These are phyloP conservation scores for Globisporangium sylvaticum DNA, from an alignment of 352 stramenopile species.

Conservation along the genomic window DNA sequence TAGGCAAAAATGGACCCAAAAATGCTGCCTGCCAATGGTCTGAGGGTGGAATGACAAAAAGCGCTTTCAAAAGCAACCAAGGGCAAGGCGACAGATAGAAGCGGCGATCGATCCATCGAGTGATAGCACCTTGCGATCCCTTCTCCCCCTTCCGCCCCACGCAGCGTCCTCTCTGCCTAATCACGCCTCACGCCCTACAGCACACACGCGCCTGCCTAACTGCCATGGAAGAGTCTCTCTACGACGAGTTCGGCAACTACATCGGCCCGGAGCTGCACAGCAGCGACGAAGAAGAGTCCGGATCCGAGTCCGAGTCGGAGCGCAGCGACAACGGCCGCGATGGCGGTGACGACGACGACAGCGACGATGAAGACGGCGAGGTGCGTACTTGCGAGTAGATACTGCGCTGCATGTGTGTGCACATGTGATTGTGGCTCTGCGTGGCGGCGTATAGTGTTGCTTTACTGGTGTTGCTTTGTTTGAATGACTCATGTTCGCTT, in stretches of 20 bases:
- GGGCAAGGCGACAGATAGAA: not conserved
- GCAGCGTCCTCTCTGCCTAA: not conserved
- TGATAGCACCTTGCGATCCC: not conserved
- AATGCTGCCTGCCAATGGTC: not conserved
- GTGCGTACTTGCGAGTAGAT: conserved; percentile 3
- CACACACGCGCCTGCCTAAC: not conserved
- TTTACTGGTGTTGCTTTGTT: not conserved
- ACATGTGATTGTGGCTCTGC: conserved; percentile 3
- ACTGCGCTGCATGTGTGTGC: not conserved
- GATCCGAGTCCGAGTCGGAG: conserved; percentile 47
- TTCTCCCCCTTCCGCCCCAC: not conserved
- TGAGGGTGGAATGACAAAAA: not conserved
- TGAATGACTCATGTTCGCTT: not conserved
- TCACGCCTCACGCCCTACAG: not conserved
- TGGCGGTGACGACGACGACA: conserved; percentile 25
- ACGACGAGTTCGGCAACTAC: conserved; percentile 99
- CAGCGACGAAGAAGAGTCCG: conserved; percentile 66
- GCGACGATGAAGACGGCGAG: conserved; percentile 37
- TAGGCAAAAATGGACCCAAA: no score
- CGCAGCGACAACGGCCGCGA: conserved; percentile 14
- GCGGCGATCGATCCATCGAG: not conserved
- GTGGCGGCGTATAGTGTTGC: not conserved
- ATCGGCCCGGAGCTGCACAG: conserved; percentile 96
- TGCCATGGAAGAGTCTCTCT: conserved; percentile 94
- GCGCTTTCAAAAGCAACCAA: conserved; percentile 4